Base-by-base conservation (phyloP, 331 rosid species). In the Saraca asoca region DNA sequence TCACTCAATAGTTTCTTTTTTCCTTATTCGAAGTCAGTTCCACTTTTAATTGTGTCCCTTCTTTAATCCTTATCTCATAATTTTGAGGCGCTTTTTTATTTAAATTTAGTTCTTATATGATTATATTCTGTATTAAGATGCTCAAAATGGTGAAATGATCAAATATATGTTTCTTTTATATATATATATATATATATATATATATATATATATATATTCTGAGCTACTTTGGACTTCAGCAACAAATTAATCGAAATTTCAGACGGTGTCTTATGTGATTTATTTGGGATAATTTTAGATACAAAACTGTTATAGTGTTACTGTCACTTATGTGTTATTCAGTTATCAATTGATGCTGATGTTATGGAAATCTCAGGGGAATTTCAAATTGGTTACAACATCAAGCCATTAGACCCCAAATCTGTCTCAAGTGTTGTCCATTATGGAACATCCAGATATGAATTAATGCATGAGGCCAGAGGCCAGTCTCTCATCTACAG, bases 401-500 rank as follows among this genome's bases (percentile, higher is more conserved):
- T 91, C 53, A 79, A 54, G 72, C 91, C 95, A 41, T 73, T 91
- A 58, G 88, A 91, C 62, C 95, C 93, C 6, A 53, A 76, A 50
- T 76, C 79, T 51, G 90, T 91, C 12, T 54, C 66, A 2, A 88
- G 93, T 51, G 69, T 84, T 58, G 95, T 82, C 75, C 82, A 38
- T 56, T 88, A 64, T 45, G 95, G 95, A 69, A 68, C 39, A 37
- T 64, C 74, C 17, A 72, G 76, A 73, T 31, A 58, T 62, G 83
- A 74, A 50, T 66, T 83, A 34, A 69, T 67, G 13, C 80, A 60
- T 54, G 82, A 80, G 73, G 86, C 93, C 16, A 79, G 70, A 45
- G 93, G 97, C 13, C 41, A 80, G 50, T 88, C 93, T 69, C 89
- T 85, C 24, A 80, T 84, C 50, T 91, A 88, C 69, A 77, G 24